A percentile compares a stretch with the other conserved stretches of the same genome.
These are phyloP conservation scores for Echium plantagineum DNA, from an alignment of 257 asterid species.

Conservation along the genomic window DNA sequence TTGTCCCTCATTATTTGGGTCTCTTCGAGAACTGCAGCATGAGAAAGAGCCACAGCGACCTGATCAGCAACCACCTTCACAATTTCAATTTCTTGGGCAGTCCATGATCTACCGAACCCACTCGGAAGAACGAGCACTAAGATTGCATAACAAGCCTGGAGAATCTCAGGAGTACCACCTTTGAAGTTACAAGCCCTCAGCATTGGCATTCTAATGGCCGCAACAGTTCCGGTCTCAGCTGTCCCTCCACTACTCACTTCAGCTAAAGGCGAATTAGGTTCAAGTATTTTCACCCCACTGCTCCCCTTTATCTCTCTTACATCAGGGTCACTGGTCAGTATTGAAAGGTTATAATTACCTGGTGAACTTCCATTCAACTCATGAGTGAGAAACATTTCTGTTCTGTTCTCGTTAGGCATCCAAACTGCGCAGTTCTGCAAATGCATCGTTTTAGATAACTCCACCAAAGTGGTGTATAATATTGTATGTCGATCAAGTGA, in stretches of 20 bases:
- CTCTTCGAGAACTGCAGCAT: constrained; percentile 91
- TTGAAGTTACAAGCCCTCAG: constrained; percentile 68
- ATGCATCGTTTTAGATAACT: constrained; percentile 66
- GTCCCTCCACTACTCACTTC: constrained; percentile 52
- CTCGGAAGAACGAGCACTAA: constrained; percentile 76
- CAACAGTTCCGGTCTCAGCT: constrained; percentile 57
- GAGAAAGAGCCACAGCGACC: constrained; percentile 94
- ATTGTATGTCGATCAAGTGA: constrained; percentile 89
- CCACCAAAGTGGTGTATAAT: constrained; percentile 70
- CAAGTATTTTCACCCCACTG: constrained; percentile 56
- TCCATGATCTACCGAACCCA: constrained; percentile 61
- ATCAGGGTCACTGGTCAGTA: constrained; percentile 46
- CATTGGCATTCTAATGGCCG: constrained; percentile 97
- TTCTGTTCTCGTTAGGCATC: constrained; percentile 72
- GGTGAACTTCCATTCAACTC: constrained; percentile 37
- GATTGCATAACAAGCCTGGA: constrained; percentile 76
- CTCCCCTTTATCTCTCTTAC: constrained; percentile 53
- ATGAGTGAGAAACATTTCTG: constrained; percentile 67
- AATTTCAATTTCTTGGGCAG: constrained; percentile 63
- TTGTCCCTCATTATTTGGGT: constrained; percentile 69
- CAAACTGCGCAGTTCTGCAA: constrained; percentile 80
- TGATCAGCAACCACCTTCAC: constrained; percentile 84
- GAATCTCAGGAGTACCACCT: constrained; percentile 82
- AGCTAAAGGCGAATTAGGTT: constrained; percentile 57
- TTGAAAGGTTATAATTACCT: constrained; percentile 14